Evolutionary conservation across 2,329 filamentous ascomycete species (phyloP).

Genomic region (Cordyceps cicadae): DNA sequence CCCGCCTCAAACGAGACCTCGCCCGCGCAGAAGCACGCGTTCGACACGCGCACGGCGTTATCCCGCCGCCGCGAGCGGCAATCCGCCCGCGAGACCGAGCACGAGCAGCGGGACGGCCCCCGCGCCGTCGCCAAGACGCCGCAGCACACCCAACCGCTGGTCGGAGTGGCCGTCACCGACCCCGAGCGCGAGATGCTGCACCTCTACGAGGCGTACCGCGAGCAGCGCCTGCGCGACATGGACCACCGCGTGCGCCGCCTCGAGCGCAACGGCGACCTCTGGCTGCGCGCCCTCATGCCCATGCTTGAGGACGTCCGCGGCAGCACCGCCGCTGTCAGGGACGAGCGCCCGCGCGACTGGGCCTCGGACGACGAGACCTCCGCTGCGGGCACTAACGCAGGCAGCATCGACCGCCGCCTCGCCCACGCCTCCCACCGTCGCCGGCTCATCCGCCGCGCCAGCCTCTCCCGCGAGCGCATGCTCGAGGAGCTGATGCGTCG

Average conservation of each 20-base stretch:
- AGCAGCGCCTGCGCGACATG: conserved; percentile 37
- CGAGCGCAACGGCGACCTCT: conserved; percentile 39
- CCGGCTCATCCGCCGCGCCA: conserved; percentile 18
- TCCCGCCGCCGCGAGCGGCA: conserved; percentile 28
- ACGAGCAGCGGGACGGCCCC: conserved; percentile 18
- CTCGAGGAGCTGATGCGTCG: conserved; percentile 21
- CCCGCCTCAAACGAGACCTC: conserved; percentile 24
- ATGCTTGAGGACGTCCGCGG: conserved; percentile 34
- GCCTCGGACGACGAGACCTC: conserved; percentile 25
- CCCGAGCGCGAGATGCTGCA: conserved; percentile 27
- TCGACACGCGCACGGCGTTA: conserved; percentile 23
- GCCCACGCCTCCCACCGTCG: conserved; percentile 12
- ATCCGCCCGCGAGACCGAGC: conserved; percentile 21
- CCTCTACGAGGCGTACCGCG: conserved; percentile 33
- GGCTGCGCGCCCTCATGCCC: conserved; percentile 35
- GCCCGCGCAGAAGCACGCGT: conserved; percentile 18
- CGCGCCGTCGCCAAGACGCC: conserved; percentile 15
- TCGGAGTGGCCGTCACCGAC: conserved; percentile 13
- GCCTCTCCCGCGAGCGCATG: conserved; percentile 23
- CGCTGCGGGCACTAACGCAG: background rate
- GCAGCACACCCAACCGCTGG: conserved; percentile 17
- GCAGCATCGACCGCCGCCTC: conserved; percentile 9
- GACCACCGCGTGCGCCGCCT: conserved; percentile 37
- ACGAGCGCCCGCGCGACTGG: conserved; percentile 19
- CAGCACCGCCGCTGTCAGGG: conserved; percentile 2